Conservation (phyloP, 345 rosid species). For the Bruguiera gymnorhiza region DNA sequence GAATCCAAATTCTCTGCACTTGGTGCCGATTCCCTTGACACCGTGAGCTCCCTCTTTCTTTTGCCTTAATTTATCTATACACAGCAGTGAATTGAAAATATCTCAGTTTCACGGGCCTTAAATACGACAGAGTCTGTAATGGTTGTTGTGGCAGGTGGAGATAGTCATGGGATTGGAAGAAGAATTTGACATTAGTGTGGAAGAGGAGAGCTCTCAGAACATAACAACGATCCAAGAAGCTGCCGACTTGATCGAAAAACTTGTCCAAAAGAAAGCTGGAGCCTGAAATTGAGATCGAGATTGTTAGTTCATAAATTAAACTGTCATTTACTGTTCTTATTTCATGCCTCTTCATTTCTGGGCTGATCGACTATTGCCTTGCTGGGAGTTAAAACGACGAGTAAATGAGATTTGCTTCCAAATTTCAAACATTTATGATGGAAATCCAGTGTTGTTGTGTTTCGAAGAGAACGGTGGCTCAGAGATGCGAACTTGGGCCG, state of each 20-base stretch:
- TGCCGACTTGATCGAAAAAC: slow-evolving; percentile 22
- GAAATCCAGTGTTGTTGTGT: no score
- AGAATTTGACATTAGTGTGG: slow-evolving; percentile 20
- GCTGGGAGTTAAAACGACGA: no score
- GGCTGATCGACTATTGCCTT: no score
- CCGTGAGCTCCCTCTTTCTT: slow-evolving; percentile 2
- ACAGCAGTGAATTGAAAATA: no score
- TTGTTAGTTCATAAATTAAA: not conserved
- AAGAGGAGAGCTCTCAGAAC: slow-evolving; percentile 25
- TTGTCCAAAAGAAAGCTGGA: slow-evolving; percentile 11
- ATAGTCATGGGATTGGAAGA: slow-evolving; percentile 22
- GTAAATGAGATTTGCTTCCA: no score
- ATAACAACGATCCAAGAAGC: slow-evolving; percentile 21
- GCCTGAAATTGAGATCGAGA: not conserved
- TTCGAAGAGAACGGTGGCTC: no score
- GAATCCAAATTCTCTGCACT: slow-evolving; percentile 25
- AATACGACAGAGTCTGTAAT: no score
- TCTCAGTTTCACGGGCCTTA: no score
- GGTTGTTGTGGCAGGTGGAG: slow-evolving; percentile 17
- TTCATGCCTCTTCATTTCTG: no score
- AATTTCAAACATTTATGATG: no score
- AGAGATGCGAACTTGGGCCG: no score
- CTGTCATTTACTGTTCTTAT: not conserved
- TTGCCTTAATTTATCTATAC: no score
- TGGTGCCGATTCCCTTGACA: slow-evolving; percentile 34